Percentiles rank a stretch among this genome's conserved stretches.
These are phyloP conservation scores for Erodium moschatum DNA, from an alignment of 441 rosid genomes.

Conservation along the genomic window DNA sequence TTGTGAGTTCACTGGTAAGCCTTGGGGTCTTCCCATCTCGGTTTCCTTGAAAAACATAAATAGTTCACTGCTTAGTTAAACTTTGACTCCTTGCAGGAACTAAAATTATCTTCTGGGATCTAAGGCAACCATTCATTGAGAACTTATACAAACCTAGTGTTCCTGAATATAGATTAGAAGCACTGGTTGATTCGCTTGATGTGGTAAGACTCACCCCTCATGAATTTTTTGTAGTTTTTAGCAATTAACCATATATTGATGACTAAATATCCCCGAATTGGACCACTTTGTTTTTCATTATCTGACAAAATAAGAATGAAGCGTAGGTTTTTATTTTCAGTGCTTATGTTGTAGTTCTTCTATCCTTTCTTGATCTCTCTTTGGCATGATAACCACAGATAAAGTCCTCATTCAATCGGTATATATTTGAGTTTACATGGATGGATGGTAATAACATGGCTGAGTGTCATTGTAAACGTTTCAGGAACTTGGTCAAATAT, in stretches of 20 bases:
- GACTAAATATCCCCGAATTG: background rate
- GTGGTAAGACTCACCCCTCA: constrained; percentile 33
- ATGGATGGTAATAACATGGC: background rate
- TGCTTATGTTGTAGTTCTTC: background rate
- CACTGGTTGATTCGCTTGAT: constrained; percentile 74
- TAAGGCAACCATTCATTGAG: constrained; percentile 80
- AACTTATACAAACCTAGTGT: constrained; percentile 72
- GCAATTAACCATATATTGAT: no score
- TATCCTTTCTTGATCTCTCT: background rate
- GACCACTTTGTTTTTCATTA: background rate
- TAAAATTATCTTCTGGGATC: constrained; percentile 81
- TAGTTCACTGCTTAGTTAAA: constrained; percentile 17
- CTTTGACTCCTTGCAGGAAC: constrained; percentile 53
- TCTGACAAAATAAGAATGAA: background rate
- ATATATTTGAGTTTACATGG: background rate
- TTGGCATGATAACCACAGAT: background rate
- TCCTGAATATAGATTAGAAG: constrained; percentile 70
- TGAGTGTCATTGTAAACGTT: constrained; percentile 20
- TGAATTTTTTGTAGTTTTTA: no score
- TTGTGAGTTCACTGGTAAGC: constrained; percentile 80
- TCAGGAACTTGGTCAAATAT: constrained; percentile 84
- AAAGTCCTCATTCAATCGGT: background rate
- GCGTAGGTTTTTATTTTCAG: background rate
- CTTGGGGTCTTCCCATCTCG: constrained; percentile 3
- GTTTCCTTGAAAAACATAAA: constrained; percentile 12